Percentiles rank a stretch among this genome's conserved stretches.
phyloP scores from a whole-genome alignment of 140 eudicot species.

The Erigeron philadelphicus region DNA sequence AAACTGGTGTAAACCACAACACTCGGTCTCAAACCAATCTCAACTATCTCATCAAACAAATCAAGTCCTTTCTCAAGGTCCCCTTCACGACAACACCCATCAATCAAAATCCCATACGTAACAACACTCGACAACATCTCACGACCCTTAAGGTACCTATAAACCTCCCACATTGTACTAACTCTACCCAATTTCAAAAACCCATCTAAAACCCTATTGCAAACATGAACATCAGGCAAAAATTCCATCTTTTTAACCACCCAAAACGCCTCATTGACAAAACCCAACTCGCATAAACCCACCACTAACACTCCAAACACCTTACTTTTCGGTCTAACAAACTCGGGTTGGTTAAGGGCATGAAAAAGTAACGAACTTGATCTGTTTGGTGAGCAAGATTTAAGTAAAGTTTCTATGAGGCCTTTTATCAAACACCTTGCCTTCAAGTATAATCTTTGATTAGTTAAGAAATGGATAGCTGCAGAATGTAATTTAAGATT shows the following conservation, averaged over 20 bases:
- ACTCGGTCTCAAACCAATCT: conserved; percentile 43
- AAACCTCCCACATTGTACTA: conserved; percentile 61
- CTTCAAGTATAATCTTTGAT: conserved; percentile 48
- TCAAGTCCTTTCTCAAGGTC: conserved; percentile 36
- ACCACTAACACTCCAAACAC: conserved; percentile 67
- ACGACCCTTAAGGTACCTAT: conserved; percentile 32
- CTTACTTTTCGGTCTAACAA: conserved; percentile 26
- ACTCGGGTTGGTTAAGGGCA: conserved; percentile 37
- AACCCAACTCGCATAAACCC: conserved; percentile 56
- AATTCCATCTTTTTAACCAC: conserved; percentile 45
- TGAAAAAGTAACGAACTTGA: conserved; percentile 44
- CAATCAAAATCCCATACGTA: conserved; percentile 69
- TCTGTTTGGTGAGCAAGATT: conserved; percentile 39
- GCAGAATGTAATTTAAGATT: conserved; percentile 59
- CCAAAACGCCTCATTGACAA: conserved; percentile 72
- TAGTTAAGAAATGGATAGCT: conserved; percentile 35
- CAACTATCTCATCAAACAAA: conserved; percentile 66
- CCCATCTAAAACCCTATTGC: conserved; percentile 62
- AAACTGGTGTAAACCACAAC: conserved; percentile 67
- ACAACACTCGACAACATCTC: conserved; percentile 40
- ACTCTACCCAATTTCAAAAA: conserved; percentile 43
- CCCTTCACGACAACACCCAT: conserved; percentile 55
- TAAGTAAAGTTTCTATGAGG: conserved; percentile 53
- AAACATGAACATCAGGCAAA: conserved; percentile 62
- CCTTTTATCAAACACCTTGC: conserved; percentile 87